Base-by-base conservation (phyloP, 306 rosid genomes). In the Cucurbita ficifolia region DNA sequence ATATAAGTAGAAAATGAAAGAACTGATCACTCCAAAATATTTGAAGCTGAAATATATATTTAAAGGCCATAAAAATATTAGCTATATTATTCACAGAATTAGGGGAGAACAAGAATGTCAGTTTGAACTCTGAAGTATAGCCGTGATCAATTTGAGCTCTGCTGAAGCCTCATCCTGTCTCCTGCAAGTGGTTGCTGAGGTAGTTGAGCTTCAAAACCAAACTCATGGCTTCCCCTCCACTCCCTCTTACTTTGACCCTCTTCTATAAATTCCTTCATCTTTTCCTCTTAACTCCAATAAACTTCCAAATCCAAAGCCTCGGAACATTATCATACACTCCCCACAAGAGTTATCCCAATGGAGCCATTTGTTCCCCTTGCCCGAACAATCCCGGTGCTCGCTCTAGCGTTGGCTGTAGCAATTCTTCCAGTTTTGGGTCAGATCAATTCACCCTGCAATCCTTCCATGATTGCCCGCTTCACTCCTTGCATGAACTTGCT, bases 131-230 rank as follows among this genome's bases (percentile, higher is more conserved):
- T 1, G 10, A 45, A 7, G 11, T 4, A n/a, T 5, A 50, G 53
- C 53, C 13, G 5, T 42, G 43, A 12, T 74, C 56, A 22, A 67
- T 75, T 35, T 38, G 75, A 51, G 62, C 61, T 21, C 10, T 38
- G 40, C n/a, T 6, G 18, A 72, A 72, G 76, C 33, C 79, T 83
- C 22, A 59, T 77, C 75, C 76, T 67, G 73, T 57, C 74, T 74
- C 51, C 77, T 77, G 62, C 55, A 19, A 11, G 57, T 46, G 76
- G 82, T 79, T 72, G 89, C 83, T 83, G 78, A 14, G 79, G 92
- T 90, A 76, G 96, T 83, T 94, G 83, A 94, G 74, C 97, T 86
- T 81, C 90, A 75, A 77, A 84, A 90, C 88, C 95, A 79, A 88
- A 85, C 79, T 52, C 78, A 71, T 74, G 57, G 29, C 84, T 65